Evolutionary conservation across 1,284 basidiomycete genomes (phyloP).

Genomic region (Grifola frondosa): DNA sequence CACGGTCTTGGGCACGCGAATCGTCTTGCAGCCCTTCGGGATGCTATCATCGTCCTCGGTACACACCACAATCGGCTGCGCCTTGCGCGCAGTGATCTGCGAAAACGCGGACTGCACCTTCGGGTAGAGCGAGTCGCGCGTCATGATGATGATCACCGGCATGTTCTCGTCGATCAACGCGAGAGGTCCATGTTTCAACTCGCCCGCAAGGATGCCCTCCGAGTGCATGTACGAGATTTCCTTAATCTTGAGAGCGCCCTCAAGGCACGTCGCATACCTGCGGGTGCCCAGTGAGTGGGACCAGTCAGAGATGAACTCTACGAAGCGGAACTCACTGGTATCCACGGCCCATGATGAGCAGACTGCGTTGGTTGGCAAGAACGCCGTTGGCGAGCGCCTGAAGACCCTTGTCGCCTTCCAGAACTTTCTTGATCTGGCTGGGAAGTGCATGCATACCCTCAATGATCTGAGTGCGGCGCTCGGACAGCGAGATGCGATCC

Average conservation of each 20-base stretch:
- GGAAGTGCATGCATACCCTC: conserved; percentile 91
- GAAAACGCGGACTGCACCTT: conserved; percentile 96
- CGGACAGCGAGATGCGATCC: conserved; percentile 91
- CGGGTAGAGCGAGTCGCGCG: conserved; percentile 96
- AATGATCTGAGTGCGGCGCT: conserved; percentile 92
- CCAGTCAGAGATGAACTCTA: background rate
- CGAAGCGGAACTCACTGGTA: conserved; percentile 73
- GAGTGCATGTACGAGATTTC: conserved; percentile 96
- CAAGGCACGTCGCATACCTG: conserved; percentile 92
- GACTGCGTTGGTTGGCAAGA: conserved; percentile 78
- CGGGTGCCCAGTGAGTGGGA: background rate
- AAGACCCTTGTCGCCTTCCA: conserved; percentile 78
- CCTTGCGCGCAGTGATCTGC: conserved; percentile 97
- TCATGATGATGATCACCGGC: conserved; percentile 99
- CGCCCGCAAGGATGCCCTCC: conserved; percentile 95
- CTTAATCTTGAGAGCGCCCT: conserved; percentile 99
- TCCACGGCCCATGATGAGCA: conserved; percentile 97
- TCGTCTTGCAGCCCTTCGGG: conserved; percentile 75
- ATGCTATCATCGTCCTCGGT: conserved; percentile 91
- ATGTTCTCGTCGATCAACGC: conserved; percentile 98
- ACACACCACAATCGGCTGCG: conserved; percentile 93
- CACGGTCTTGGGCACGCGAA: conserved; percentile 91
- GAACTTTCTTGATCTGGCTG: conserved; percentile 85
- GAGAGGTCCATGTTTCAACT: conserved; percentile 98
- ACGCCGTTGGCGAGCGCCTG: conserved; percentile 85